Percentiles rank a stretch among this genome's conserved stretches.
These are phyloP conservation scores for Pichia inconspicua DNA, from an alignment of 1,139 yeast genomes.

Conservation along the genomic window DNA sequence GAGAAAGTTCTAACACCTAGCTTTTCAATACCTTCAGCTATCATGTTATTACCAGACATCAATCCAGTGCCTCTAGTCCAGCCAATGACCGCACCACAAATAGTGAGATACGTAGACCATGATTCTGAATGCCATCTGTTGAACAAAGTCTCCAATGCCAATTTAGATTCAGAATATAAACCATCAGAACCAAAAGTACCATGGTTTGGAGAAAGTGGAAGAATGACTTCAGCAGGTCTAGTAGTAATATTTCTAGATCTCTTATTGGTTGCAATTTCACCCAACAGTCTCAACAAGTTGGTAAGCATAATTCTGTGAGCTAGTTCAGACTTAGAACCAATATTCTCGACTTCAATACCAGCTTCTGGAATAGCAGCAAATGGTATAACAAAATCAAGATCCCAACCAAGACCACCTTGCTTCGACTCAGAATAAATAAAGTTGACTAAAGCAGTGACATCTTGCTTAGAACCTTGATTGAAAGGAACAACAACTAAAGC, in stretches of 20 bases:
- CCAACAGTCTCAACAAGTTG: constrained; percentile 84
- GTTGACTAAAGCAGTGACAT: constrained; percentile 76
- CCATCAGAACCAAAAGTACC: constrained; percentile 99
- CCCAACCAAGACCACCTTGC: constrained; percentile 96
- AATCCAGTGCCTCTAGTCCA: constrained; percentile 99
- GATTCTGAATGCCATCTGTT: constrained; percentile 99
- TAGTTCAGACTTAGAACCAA: constrained; percentile 91
- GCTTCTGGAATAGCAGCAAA: constrained; percentile 98
- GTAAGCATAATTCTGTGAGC: constrained; percentile 99
- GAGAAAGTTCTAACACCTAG: constrained; percentile 96
- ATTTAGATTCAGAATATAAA: constrained; percentile 93
- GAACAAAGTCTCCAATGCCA: constrained; percentile 89
- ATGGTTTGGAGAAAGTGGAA: constrained; percentile 96
- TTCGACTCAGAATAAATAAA: constrained; percentile 77
- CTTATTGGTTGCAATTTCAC: constrained; percentile 82
- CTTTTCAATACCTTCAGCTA: constrained; percentile 95
- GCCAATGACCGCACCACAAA: constrained; percentile 97
- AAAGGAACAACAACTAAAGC: constrained; percentile 93
- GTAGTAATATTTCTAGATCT: constrained; percentile 69
- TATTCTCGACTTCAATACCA: constrained; percentile 88
- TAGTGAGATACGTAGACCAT: constrained; percentile 88
- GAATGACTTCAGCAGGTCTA: constrained; percentile 94
- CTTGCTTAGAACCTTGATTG: constrained; percentile 95
- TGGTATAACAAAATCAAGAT: constrained; percentile 90
- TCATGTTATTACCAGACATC: constrained; percentile 93